These are phyloP conservation scores for Russula abietina DNA, from an alignment of 768 basidiomycete species.

Conservation along the genomic window DNA sequence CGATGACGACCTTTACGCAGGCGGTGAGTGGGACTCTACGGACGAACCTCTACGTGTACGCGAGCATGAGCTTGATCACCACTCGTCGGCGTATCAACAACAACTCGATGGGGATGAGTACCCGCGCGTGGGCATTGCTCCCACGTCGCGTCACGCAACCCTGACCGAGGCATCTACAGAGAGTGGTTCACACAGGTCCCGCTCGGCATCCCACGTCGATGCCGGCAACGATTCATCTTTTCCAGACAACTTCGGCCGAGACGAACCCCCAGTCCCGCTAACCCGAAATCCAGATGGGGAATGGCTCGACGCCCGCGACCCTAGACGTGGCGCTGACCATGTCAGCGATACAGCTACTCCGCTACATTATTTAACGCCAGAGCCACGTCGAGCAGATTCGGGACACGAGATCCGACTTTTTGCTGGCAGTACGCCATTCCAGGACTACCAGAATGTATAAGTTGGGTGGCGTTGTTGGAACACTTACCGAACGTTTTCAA, in stretches of 20 bases:
- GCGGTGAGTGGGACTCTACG: conserved; percentile 21
- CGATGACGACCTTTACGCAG: background rate
- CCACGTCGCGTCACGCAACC: background rate
- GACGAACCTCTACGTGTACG: conserved; percentile 17
- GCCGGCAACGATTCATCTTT: background rate
- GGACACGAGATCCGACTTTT: conserved; percentile 12
- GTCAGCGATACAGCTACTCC: background rate
- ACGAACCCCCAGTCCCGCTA: background rate
- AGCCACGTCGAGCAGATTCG: conserved; percentile 16
- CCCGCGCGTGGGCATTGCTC: background rate
- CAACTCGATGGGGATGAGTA: background rate
- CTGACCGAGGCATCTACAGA: background rate
- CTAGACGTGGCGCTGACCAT: background rate
- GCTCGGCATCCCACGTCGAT: conserved; percentile 15
- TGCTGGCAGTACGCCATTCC: conserved; percentile 18
- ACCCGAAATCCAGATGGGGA: conserved; percentile 2
- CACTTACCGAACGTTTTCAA: background rate
- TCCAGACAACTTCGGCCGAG: background rate
- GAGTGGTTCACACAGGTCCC: background rate
- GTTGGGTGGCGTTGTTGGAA: too few species aligned
- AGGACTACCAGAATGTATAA: background rate
- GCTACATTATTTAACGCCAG: background rate
- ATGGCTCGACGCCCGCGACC: conserved; percentile 5
- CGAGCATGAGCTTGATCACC: background rate
- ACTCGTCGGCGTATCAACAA: background rate